Evolutionary conservation across 805 yeast genomes (phyloP), one percentile per base, ranked within the genome.

Genomic region (Cyberlindnera maritima): DNA sequence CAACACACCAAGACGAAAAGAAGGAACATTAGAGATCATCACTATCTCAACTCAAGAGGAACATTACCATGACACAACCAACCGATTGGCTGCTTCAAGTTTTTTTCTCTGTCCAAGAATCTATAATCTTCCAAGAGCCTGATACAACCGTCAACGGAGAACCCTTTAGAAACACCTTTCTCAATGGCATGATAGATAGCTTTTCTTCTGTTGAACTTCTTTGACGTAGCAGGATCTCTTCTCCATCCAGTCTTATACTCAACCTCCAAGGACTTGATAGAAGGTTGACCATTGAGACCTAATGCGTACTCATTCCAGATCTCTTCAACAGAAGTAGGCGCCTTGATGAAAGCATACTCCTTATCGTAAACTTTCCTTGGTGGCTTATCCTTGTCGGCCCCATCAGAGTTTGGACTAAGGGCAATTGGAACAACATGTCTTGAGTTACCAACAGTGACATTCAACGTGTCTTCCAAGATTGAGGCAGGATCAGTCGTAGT

Each of bases 271-370:
- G 72, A 64, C 49, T 70, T 71, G 33, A 79, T 68, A 3, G 83
- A 75, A 0, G 81, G 81, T 53, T 77, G 79, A 3, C 71, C 77
- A 44, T 74, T 68, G 6, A 74, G 50, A 0, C 83, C 83, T 44
- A 72, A 71, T 5, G 76, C 70, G 49, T 77, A 79, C 58, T 79
- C 84, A 52, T 71, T 68, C 84, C 84, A 79, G 17, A 79, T 72
- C 50, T 78, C 83, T 33, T 67, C 57, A 1, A 77, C 75, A 3
- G 76, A 61, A n/a, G 67, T 69, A 14, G 76, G 75, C 0, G 74
- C 72, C 49, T 68, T 69, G 34, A 69, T 56, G 51, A 72, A 71
- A 17, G 67, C 62, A 47, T 69, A 70, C 14, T 58, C 61, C 41
- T 65, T 66, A 18, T 59, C 59, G 44, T 61, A 64, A 4, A 59